Base-by-base conservation (phyloP, 371 early-diverging fungal species). In the Smittium mucronatum region DNA sequence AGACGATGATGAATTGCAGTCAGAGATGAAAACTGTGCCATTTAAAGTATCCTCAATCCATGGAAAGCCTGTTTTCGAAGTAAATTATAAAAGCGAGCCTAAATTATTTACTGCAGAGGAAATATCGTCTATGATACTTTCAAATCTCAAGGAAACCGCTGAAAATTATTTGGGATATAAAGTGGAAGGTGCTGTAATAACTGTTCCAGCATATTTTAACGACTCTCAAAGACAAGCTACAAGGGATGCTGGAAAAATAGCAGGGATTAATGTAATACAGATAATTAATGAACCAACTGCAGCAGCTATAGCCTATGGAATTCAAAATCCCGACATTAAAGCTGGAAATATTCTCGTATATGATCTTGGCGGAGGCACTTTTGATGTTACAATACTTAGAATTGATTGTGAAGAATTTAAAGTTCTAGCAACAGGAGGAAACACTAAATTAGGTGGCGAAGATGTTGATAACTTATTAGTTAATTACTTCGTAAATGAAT, bases 211-310 rank as follows among this genome's bases (percentile, higher is more conserved):
- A 72, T 95, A 95, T 87, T 97, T 97, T 84, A 92, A 92, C 81
- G 97, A 98, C 84, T 87, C 89, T 36, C 97, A 99, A 85, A 93
- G 98, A 82, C 95, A 97, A 84, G 97, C 95, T 75, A 98, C 97
- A 81, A 96, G 94, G 87, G 93, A 94, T 80, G 93, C 99, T 69
- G 98, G 95, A 80, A 83, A 85, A 71, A 93, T 98, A 74, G 85
- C 97, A 36, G 98, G 97, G 57, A 82, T 98, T 71, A 93, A 94
- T 85, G 93, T 97, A 58, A 86, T 94, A 78, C 91, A 97, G 80
- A 94, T 98, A 81, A 92, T 98, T 79, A 93, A 93, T 86, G 98
- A 98, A 85, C 98, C 98, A 71, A 95, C 96, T 34, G 97, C 98
- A 64, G 98, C 98, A 67, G 98, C 98, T 77, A 93, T 97, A 72